Conservation (phyloP, 495 filamentous ascomycete genomes). For the Penicillium antarcticum region DNA sequence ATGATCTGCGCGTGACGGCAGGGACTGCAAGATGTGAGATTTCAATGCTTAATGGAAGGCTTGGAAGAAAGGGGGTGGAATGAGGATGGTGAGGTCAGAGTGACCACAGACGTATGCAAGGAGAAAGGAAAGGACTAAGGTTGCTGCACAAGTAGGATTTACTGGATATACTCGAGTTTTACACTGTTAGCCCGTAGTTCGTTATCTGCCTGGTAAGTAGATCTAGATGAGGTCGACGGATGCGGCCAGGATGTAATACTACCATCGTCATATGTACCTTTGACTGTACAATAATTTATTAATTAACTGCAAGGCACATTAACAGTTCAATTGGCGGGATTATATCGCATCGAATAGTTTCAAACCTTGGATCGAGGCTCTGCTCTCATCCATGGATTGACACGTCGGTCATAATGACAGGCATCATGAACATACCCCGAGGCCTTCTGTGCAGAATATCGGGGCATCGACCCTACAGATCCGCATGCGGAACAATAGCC, state of each 20-base stretch:
- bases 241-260: too few species aligned
- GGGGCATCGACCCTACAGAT: constrained; percentile 4
- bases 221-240: too few species aligned
- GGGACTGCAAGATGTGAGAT: background rate
- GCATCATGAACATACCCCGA: too few species aligned
- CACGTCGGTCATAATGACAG: too few species aligned
- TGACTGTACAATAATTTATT: too few species aligned
- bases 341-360: too few species aligned
- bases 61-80: constrained; percentile 4
- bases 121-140: background rate
- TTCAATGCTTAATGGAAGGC: background rate
- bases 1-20: constrained; percentile 2
- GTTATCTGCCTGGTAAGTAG: too few species aligned
- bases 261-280: too few species aligned
- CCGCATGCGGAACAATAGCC: constrained; percentile 21
- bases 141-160: background rate
- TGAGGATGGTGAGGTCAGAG: constrained; percentile 13
- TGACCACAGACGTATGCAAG: constrained; percentile 4
- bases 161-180: background rate
- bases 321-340: too few species aligned
- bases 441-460: background rate
- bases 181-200: background rate
- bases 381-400: too few species aligned
- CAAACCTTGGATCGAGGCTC: too few species aligned
- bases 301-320: too few species aligned